Evolutionary conservation across 306 rosid species (phyloP).

Genomic region (Macrotyloma uniflorum): DNA sequence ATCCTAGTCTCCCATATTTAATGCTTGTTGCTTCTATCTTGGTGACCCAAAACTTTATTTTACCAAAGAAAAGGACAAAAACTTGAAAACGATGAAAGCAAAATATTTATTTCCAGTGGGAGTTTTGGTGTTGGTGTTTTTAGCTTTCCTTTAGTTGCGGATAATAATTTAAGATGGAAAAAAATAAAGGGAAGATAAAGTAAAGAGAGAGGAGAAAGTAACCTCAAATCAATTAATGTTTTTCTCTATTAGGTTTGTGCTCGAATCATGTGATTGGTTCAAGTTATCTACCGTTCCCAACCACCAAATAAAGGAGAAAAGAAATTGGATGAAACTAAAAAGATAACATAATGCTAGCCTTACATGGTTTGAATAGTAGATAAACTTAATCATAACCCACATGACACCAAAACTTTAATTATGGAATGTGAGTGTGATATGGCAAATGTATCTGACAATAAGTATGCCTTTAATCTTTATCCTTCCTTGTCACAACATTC

Average conservation of each 20-base stretch:
- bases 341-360: not conserved
- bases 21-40: slow-evolving; percentile 15
- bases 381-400: slow-evolving; percentile 72
- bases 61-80: slow-evolving; percentile 57
- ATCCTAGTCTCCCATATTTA: not conserved
- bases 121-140: slow-evolving; percentile 45
- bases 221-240: slow-evolving; percentile 48
- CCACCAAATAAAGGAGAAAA: slow-evolving; percentile 52
- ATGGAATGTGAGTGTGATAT: slow-evolving; percentile 45
- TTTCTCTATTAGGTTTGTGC: slow-evolving; percentile 47
- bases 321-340: slow-evolving; percentile 21
- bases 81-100: slow-evolving; percentile 56
- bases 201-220: slow-evolving; percentile 48
- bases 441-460: slow-evolving; percentile 30
- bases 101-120: slow-evolving; percentile 50
- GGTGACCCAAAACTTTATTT: slow-evolving; percentile 44
- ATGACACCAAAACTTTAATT: slow-evolving; percentile 82
- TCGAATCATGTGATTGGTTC: slow-evolving; percentile 69
- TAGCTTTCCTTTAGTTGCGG: slow-evolving; percentile 49
- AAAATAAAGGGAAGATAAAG: slow-evolving; percentile 20
- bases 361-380: slow-evolving; percentile 61
- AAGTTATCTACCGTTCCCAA: slow-evolving; percentile 81
- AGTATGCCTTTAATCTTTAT: slow-evolving; percentile 11
- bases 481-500: slow-evolving; percentile 28
- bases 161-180: slow-evolving; percentile 32